Evolutionary conservation across 768 basidiomycete genomes (phyloP).

Genomic region (Podaxis rugospora): DNA sequence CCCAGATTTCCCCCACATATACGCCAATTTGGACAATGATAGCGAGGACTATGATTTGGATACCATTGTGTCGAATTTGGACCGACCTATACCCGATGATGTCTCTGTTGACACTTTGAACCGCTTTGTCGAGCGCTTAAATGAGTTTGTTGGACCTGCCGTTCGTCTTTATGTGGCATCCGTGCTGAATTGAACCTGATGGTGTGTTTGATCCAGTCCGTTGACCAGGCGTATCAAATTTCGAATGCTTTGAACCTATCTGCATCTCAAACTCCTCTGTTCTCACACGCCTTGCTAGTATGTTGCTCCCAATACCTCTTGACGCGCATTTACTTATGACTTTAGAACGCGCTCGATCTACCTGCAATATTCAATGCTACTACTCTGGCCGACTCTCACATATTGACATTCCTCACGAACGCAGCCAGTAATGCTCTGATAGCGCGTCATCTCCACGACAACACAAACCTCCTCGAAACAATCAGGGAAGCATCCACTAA

Average conservation of each 20-base stretch:
- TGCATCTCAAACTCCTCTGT: conserved; percentile 62
- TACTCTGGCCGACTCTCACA: conserved; percentile 46
- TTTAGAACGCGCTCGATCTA: conserved; percentile 56
- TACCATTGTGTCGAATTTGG: conserved; percentile 46
- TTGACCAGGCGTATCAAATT: conserved; percentile 53
- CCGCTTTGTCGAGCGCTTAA: conserved; percentile 52
- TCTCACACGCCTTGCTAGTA: conserved; percentile 45
- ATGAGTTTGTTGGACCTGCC: conserved; percentile 51
- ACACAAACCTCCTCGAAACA: conserved; percentile 36
- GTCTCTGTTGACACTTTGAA: conserved; percentile 43
- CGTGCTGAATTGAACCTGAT: background rate
- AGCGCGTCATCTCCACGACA: conserved; percentile 43
- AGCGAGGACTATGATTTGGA: conserved; percentile 53
- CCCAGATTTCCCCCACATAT: conserved; percentile 67
- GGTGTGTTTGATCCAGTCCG: conserved; percentile 30
- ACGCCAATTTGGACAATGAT: conserved; percentile 55
- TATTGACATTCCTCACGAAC: conserved; percentile 52
- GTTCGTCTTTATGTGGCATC: conserved; percentile 30
- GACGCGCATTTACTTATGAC: background rate
- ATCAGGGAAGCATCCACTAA: conserved; percentile 34
- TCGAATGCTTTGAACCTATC: conserved; percentile 60
- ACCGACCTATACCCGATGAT: conserved; percentile 58
- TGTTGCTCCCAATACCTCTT: conserved; percentile 16
- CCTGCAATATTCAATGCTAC: conserved; percentile 48
- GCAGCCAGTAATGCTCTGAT: conserved; percentile 65